These are phyloP conservation scores for Suhomyces choctaworum DNA, from an alignment of 1,139 yeast genomes.

Conservation along the genomic window DNA sequence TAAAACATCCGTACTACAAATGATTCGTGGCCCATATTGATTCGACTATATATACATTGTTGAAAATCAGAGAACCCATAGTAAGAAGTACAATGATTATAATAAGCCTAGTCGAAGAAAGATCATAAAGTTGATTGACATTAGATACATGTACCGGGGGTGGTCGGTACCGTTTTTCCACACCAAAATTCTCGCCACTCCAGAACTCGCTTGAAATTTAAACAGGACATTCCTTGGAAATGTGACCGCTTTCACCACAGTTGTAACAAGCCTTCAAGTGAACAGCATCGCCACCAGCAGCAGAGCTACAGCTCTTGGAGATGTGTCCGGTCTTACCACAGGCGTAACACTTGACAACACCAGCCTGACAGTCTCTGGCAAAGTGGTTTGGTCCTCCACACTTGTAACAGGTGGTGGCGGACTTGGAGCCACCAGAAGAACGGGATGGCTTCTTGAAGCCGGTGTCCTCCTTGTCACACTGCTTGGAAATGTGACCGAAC, in stretches of 20 bases:
- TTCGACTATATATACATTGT: constrained; percentile 8
- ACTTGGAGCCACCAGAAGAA: constrained; percentile 14
- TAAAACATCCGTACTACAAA: background rate
- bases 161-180: background rate
- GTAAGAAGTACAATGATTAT: constrained; percentile 4
- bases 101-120: constrained; percentile 8
- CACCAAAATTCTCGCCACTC: constrained; percentile 1
- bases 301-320: constrained; percentile 74
- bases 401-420: constrained; percentile 75
- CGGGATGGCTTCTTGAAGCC: constrained; percentile 19
- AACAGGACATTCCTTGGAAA: constrained; percentile 63
- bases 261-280: constrained; percentile 52
- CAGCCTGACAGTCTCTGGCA: constrained; percentile 87
- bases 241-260: constrained; percentile 42
- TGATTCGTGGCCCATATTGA: constrained; percentile 2
- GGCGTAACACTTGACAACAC: constrained; percentile 77
- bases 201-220: constrained; percentile 13
- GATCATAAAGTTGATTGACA: constrained; percentile 6
- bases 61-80: constrained; percentile 7
- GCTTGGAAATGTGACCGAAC: constrained; percentile 80
- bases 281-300: constrained; percentile 39
- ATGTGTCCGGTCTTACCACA: constrained; percentile 91
- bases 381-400: constrained; percentile 94
- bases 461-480: constrained; percentile 52
- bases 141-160: no score